A percentile compares a stretch with the other conserved stretches of the same genome.
Conservation (phyloP, 495 filamentous ascomycete genomes). For the Articulospora tetracladia region DNA sequence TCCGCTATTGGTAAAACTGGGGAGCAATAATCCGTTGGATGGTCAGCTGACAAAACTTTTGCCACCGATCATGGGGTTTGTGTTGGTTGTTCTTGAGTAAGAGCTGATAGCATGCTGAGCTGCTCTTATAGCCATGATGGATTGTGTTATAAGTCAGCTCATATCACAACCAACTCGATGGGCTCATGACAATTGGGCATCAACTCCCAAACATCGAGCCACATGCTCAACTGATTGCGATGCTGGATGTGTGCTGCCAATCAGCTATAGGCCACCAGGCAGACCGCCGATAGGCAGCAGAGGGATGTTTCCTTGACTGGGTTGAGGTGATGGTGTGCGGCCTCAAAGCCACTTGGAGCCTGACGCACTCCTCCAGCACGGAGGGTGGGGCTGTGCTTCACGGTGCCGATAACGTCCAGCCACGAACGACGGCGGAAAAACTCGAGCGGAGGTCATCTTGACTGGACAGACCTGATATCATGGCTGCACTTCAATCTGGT, state of each 20-base stretch:
- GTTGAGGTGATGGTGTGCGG: background rate
- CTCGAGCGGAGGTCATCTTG: background rate
- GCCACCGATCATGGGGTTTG: background rate
- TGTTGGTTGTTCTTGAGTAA: background rate
- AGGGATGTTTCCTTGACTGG: background rate
- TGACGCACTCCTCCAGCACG: background rate
- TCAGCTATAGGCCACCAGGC: background rate
- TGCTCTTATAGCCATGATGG: background rate
- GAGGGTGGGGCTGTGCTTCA: background rate
- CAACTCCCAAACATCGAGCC: background rate
- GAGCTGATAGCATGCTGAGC: background rate
- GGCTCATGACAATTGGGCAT: background rate
- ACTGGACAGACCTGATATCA: too few species aligned
- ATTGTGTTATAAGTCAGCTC: background rate
- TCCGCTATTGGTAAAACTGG: too few species aligned
- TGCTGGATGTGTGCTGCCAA: background rate
- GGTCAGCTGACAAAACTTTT: too few species aligned
- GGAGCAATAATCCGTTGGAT: too few species aligned
- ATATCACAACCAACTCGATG: background rate
- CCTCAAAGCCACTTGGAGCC: background rate
- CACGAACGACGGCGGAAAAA: background rate
- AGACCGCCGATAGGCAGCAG: background rate
- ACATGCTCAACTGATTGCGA: background rate
- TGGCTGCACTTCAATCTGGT: too few species aligned
- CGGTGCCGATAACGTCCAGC: background rate